Conservation (phyloP, 495 filamentous ascomycete genomes). For the Pyrenula massariospora region DNA sequence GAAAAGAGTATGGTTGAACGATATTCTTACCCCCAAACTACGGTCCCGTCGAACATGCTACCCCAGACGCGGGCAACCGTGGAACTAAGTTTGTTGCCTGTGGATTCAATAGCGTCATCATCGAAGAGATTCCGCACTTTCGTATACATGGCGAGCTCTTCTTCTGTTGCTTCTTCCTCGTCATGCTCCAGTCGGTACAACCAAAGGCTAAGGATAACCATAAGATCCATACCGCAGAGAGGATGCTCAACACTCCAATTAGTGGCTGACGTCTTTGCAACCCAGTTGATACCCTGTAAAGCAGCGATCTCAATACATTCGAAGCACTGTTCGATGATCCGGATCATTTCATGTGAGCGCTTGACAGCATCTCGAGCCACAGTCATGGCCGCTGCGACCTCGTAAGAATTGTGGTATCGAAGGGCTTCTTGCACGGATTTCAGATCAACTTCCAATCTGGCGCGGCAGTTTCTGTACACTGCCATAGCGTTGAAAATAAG, state of each 20-base stretch:
- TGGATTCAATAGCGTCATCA: slow-evolving; percentile 70
- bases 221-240: slow-evolving; percentile 89
- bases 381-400: slow-evolving; percentile 94
- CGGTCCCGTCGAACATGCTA: slow-evolving; percentile 95
- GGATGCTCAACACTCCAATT: slow-evolving; percentile 99
- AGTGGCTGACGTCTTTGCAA: slow-evolving; percentile 87
- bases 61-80: slow-evolving; percentile 94
- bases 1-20: slow-evolving; percentile 2
- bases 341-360: slow-evolving; percentile 94
- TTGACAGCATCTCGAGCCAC: slow-evolving; percentile 85
- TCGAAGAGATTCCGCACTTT: slow-evolving; percentile 89
- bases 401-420: slow-evolving; percentile 92
- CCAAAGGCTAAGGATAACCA: slow-evolving; percentile 98
- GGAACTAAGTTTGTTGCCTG: slow-evolving; percentile 73
- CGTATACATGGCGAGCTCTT: slow-evolving; percentile 89
- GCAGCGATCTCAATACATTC: slow-evolving; percentile 97
- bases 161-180: slow-evolving; percentile 83
- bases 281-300: slow-evolving; percentile 91
- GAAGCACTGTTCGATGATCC: slow-evolving; percentile 94
- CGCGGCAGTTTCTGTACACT: slow-evolving; percentile 87
- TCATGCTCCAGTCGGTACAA: slow-evolving; percentile 98
- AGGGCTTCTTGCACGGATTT: slow-evolving; percentile 93
- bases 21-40: slow-evolving; percentile 83
- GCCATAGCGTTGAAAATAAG: slow-evolving; percentile 98
- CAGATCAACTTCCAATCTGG: slow-evolving; percentile 86